Conservation (phyloP, 2,329 filamentous ascomycete species). For the Nakataea oryzae region DNA sequence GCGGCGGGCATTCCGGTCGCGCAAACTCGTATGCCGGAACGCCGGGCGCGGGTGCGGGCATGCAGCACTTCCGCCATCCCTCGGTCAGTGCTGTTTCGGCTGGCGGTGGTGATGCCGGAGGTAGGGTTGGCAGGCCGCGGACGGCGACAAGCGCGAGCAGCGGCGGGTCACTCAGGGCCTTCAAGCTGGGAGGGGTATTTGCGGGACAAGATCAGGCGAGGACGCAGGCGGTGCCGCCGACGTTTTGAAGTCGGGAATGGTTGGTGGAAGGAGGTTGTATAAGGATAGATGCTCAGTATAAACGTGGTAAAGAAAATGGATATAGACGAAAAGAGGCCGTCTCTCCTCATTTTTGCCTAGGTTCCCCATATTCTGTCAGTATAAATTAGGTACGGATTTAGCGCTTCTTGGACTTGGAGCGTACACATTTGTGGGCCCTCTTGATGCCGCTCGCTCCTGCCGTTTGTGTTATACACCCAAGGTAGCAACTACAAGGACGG, state of each 20-base stretch:
- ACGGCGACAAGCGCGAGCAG: neutral
- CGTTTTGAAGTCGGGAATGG: neutral
- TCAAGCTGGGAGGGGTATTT: neutral
- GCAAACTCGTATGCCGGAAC: neutral
- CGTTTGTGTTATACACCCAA: too few species aligned
- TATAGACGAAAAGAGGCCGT: too few species aligned
- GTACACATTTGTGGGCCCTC: too few species aligned
- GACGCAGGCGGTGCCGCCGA: constrained; percentile 1
- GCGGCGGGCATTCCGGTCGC: too few species aligned
- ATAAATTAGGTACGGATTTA: too few species aligned
- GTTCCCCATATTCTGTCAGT: too few species aligned
- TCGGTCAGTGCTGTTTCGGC: neutral
- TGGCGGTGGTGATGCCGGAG: neutral
- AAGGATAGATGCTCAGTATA: neutral
- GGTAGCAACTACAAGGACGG: too few species aligned
- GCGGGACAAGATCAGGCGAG: neutral
- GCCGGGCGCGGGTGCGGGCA: neutral
- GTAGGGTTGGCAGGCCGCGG: neutral
- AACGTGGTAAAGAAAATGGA: neutral
- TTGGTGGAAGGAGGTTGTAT: neutral
- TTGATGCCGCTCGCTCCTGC: neutral
- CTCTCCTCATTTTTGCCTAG: neutral
- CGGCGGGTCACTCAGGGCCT: constrained; percentile 1
- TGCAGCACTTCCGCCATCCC: neutral
- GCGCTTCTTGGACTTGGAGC: too few species aligned